Evolutionary conservation across 2,329 filamentous ascomycete genomes (phyloP).

Genomic region (Exophiala sideris): DNA sequence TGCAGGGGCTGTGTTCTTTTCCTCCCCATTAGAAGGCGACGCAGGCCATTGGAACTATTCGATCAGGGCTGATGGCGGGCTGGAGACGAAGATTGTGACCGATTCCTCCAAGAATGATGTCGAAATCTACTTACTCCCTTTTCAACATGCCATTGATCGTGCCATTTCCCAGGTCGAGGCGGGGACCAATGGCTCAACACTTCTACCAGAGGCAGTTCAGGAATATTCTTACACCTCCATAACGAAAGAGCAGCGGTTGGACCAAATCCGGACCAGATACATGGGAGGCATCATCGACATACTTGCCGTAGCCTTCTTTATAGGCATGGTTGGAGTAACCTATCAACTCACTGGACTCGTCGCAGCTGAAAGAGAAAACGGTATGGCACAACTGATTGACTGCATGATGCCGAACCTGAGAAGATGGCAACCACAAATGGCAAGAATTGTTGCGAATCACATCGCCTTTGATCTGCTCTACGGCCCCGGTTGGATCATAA

Average conservation of each 20-base stretch:
- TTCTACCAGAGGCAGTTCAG: conserved; percentile 44
- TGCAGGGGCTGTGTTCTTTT: conserved; percentile 69
- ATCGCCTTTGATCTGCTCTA: conserved; percentile 78
- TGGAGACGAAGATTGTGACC: conserved; percentile 64
- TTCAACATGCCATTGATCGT: conserved; percentile 74
- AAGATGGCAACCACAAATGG: conserved; percentile 72
- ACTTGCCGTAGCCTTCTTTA: conserved; percentile 73
- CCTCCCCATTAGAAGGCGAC: conserved; percentile 68
- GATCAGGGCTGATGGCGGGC: conserved; percentile 68
- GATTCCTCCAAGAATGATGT: conserved; percentile 66
- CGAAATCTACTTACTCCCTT: conserved; percentile 72
- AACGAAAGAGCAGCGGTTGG: conserved; percentile 64
- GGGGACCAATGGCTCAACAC: conserved; percentile 42
- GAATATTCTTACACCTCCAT: conserved; percentile 75
- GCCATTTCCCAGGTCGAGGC: conserved; percentile 55
- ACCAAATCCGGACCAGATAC: conserved; percentile 65
- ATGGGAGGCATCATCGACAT: conserved; percentile 72
- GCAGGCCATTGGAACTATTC: conserved; percentile 80
- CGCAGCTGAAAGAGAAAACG: conserved; percentile 78
- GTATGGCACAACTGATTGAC: conserved; percentile 84
- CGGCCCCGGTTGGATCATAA: conserved; percentile 76
- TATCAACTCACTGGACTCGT: conserved; percentile 87
- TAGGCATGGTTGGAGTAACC: conserved; percentile 73
- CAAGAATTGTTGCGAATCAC: conserved; percentile 75
- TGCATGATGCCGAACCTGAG: conserved; percentile 80